Evolutionary conservation across 345 rosid species (phyloP), one percentile per base, ranked within the genome.

Genomic region (Populus alba): DNA sequence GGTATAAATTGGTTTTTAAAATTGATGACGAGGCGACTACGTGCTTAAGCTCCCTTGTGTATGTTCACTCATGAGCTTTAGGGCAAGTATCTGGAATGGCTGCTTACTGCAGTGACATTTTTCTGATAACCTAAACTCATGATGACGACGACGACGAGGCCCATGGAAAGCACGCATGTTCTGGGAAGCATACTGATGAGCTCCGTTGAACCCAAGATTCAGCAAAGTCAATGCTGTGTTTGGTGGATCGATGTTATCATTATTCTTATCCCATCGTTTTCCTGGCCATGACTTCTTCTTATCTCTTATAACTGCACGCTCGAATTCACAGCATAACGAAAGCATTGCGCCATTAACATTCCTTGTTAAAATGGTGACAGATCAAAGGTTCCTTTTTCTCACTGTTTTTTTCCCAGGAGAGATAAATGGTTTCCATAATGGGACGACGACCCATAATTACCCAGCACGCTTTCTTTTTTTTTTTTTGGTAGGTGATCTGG

Each of bases 161-260:
- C 62, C 38, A 29, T 27, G 17, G 73, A 47, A 43, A 70, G 62
- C 62, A 25, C 9, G 29, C 8, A 25, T 70, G 29, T 49, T 68
- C 1, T 25, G 31, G 55, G 55, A 71, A 27, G 53, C 53, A 16
- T 11, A 45, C 2, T 71, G 61, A 71, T 71, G 61, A 49, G 22
- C 61, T 35, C 62, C 75, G 39, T 72, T 31, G 66, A 51, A 51
- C 75, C 66, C 29, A 72, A 55, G 66, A 35, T 72, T 72, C 75
- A 35, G 75, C 75, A 72, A 55, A 10, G 66, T 31, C 45, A 55
- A 72, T 49, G 65, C 20, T 29, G 39, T 3, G 75, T 72, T 72
- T n/a, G 75, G 75, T 72, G 75, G 45, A 12, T n/a, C n/a, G n/a
- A n/a, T 37, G 47, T 11, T 22, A 72, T 72, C 23, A 72, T 70